Evolutionary conservation across 352 stramenopile genomes (phyloP).

Genomic region (Phytopythium boreale): DNA sequence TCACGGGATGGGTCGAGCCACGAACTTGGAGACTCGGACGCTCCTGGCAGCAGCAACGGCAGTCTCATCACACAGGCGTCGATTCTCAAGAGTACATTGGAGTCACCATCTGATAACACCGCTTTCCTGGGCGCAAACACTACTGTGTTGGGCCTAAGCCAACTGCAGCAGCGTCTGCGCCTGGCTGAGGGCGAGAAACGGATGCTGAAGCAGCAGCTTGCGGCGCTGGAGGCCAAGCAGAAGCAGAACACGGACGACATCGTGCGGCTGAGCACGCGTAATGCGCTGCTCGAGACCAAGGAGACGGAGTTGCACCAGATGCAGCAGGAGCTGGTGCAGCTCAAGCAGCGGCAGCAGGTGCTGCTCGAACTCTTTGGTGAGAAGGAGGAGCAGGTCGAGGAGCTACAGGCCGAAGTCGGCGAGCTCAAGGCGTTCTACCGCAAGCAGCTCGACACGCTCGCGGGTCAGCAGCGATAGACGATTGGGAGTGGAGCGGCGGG

Average conservation of each 20-base stretch:
- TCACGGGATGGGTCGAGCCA: constrained; percentile 10
- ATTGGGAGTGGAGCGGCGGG: neutral
- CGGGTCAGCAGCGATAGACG: constrained; percentile 27
- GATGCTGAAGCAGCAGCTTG: constrained; percentile 70
- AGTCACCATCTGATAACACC: constrained; percentile 30
- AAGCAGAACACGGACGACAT: constrained; percentile 73
- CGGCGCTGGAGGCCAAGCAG: constrained; percentile 57
- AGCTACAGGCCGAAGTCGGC: constrained; percentile 69
- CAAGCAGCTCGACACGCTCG: constrained; percentile 71
- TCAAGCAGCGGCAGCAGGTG: constrained; percentile 79
- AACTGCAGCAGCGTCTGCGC: constrained; percentile 71
- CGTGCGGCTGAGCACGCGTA: constrained; percentile 66
- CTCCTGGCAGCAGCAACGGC: constrained; percentile 4
- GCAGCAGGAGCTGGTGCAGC: constrained; percentile 42
- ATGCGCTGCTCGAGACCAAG: constrained; percentile 64
- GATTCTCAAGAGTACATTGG: constrained; percentile 58
- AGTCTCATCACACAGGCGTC: constrained; percentile 41
- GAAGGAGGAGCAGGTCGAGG: constrained; percentile 85
- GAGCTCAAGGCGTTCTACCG: constrained; percentile 80
- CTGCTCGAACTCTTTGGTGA: constrained; percentile 82
- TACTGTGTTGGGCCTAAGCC: constrained; percentile 68
- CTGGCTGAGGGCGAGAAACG: constrained; percentile 73
- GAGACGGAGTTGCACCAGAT: constrained; percentile 45
- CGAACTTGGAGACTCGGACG: neutral
- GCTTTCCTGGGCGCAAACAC: constrained; percentile 25